A percentile compares a stretch with the other conserved stretches of the same genome.
Conservation (phyloP, 2,329 filamentous ascomycete species). For the Trichoderma gracile region DNA sequence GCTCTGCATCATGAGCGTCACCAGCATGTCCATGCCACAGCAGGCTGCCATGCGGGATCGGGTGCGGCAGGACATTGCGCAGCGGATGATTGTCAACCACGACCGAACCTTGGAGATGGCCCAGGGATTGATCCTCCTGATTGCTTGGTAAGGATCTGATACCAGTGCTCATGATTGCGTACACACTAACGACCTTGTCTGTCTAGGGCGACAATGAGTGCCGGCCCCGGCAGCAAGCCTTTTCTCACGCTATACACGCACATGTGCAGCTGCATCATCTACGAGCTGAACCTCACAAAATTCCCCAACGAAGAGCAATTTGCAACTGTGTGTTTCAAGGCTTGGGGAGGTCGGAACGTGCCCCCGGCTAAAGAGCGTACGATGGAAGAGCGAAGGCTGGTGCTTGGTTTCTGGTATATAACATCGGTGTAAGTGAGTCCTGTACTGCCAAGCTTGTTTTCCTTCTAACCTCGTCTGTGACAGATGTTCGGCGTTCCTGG, state of each 20-base stretch:
- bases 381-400: constrained; percentile 52
- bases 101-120: constrained; percentile 55
- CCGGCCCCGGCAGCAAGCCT: constrained; percentile 42
- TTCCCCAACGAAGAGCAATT: constrained; percentile 41
- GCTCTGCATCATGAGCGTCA: constrained; percentile 50
- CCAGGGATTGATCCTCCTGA: constrained; percentile 49
- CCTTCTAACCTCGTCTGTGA: not conserved
- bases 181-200: not conserved
- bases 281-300: constrained; percentile 49
- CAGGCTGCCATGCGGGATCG: constrained; percentile 44
- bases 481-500: constrained; percentile 44
- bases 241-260: constrained; percentile 48
- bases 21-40: constrained; percentile 44
- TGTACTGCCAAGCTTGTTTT: not conserved
- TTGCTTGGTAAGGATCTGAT: constrained; percentile 44
- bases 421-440: constrained; percentile 39
- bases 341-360: constrained; percentile 34
- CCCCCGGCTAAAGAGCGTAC: constrained; percentile 41
- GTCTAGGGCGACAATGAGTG: constrained; percentile 43
- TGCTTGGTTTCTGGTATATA: constrained; percentile 49
- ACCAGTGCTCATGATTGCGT: not conserved
- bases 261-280: constrained; percentile 46
- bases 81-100: constrained; percentile 49
- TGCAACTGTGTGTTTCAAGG: constrained; percentile 41
- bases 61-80: constrained; percentile 47